Base-by-base conservation (phyloP, 179 eudicot species). In the Camellia oleifera region DNA sequence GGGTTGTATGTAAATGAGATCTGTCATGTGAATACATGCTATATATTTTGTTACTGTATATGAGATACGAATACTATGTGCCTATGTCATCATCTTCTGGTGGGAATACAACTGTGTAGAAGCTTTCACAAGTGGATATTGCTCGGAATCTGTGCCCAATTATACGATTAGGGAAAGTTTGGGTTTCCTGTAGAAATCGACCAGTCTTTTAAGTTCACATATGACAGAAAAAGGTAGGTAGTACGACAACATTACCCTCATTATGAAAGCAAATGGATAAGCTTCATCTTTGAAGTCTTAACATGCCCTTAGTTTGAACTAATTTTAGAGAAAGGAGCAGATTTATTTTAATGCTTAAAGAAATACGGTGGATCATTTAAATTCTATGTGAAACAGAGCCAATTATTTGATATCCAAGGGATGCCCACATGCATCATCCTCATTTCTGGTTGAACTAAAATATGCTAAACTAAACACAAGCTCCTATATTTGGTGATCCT, bases 91-190 rank as follows among this genome's bases (percentile, higher is more conserved):
- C 56, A 42, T 61, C 78, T 61, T 75, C 23, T 17, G 40, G 8
- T 57, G 48, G 40, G 32, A 57, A 45, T 17, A 54, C n/a, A 5
- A 54, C 17, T 54, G 18, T 62, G 6, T 42, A 75, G 69, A 75
- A 60, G 57, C 44, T 60, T 46, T 62, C 56, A 61, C 9, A 61
- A 61, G 68, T 76, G 78, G 5, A 45, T 45, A 62, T 76, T 20
- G 9, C 62, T 62, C 67, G 9, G 5, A 20, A 53, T 68, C 9
- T 70, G 32, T 26, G 48, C 15, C 48, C 4, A 15, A 69, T 32
- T 32, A 32, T 68, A 42, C 18, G 7, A 69, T 45, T 45, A 54
- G 63, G 18, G 60, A 12, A 54, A 26, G 5, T 13, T 72, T 20
- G 62, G 23, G 76, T 54, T 9, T 72, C 45, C 32, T 4, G 17